Conservation (phyloP, 306 rosid species). For the Ziziphus jujuba region DNA sequence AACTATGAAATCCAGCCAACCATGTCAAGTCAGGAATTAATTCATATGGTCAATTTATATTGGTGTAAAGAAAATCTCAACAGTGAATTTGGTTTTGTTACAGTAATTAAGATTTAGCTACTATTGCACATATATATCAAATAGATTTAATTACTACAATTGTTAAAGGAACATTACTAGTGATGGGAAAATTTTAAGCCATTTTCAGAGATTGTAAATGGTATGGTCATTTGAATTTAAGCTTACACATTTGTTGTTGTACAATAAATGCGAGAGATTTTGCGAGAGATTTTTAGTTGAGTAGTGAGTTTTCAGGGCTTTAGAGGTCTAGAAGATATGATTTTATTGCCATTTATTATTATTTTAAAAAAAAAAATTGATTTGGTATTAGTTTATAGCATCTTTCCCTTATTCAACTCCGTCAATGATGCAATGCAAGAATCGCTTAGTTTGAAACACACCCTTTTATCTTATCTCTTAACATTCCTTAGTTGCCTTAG, state of each 20-base stretch:
- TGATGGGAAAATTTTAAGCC: too few species aligned
- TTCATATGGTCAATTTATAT: constrained; percentile 6
- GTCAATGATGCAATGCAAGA: constrained; percentile 1
- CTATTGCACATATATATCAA: too few species aligned
- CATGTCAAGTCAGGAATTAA: constrained; percentile 21
- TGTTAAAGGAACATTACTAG: too few species aligned
- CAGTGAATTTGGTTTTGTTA: not conserved
- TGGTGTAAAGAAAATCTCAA: constrained; percentile 6
- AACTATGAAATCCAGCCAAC: not conserved
- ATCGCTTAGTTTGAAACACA: not conserved
- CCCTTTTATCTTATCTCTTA: not conserved
- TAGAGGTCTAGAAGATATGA: not conserved
- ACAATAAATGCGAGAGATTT: too few species aligned
- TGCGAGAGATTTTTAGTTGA: too few species aligned
- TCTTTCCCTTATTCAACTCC: not conserved
- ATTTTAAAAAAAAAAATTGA: too few species aligned
- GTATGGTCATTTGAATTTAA: not conserved
- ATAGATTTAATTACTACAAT: too few species aligned
- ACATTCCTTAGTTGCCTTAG: not conserved
- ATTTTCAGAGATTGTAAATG: too few species aligned
- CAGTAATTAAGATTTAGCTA: not conserved
- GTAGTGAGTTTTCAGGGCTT: too few species aligned
- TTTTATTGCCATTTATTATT: too few species aligned
- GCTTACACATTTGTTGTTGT: too few species aligned
- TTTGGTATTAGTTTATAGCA: not conserved